Evolutionary conservation across 2,329 filamentous ascomycete genomes (phyloP), one percentile per base, ranked within the genome.

Genomic region (Epichloe amarillans): DNA sequence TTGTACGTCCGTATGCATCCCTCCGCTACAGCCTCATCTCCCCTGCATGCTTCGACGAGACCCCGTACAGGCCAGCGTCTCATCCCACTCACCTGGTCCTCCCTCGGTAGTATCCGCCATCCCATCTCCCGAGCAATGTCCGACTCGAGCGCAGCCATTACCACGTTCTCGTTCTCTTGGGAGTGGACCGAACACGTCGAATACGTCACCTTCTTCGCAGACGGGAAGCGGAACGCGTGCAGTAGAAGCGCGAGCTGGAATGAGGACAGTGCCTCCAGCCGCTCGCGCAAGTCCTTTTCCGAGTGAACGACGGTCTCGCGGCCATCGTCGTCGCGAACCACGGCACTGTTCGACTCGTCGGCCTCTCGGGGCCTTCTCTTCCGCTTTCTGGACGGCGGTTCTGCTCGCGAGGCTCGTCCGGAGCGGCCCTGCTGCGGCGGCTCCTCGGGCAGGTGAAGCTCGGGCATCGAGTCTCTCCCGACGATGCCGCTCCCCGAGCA

Each of bases 401-500:
- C 38, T 19, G 39, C 26, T 12, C 35, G 46, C 8, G 39, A 15
- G 12, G 3, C 33, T 12, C 43, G 33, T 15, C 30, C 12, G 4
- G n/a, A n/a, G n/a, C 30, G 21, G 42, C 23, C 17, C n/a, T 49
- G 50, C 30, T 51, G 58, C 2, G 64, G 58, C 15, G 64, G 58
- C 15, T 60, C 55, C 37, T 69, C 63, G 2, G 73, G 74, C 30
- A 95, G 71, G 54, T 83, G 74, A 40, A 93, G 66, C 55, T 77
- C 69, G 4, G 88, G 82, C 64, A 83, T 79, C 44, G 89, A 86
- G 58, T 96, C 89, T 19, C 93, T 79, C 2, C 90, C 88, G 23
- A 96, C 81, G 51, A 98, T 98, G 1, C 93, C 93, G 62, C 88
- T 96, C 0, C 93, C 93, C 1, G 90, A 96, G 64, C 93, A 98